A percentile compares a stretch with the other conserved stretches of the same genome.
Evolutionary conservation across 176 grass and related monocot genomes (phyloP).

Genomic region (Echinochloa phyllopogon): DNA sequence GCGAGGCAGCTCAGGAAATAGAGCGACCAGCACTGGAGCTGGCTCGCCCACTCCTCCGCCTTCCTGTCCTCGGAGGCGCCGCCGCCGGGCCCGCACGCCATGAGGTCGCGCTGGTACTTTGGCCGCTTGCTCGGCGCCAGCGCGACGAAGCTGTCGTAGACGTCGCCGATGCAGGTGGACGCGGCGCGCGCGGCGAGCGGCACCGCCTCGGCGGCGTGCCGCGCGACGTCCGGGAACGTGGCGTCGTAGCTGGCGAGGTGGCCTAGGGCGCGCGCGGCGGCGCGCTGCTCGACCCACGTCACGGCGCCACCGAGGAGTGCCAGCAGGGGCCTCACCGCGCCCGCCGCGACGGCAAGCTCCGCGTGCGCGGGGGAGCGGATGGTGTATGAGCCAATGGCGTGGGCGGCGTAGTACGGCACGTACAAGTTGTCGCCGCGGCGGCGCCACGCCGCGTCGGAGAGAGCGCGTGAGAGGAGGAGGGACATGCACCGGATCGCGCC

Average conservation of each 20-base stretch:
- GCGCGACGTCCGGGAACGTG: constrained; percentile 70
- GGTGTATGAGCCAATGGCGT: constrained; percentile 86
- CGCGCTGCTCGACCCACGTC: constrained; percentile 91
- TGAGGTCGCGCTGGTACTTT: constrained; percentile 78
- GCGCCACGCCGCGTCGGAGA: constrained; percentile 62
- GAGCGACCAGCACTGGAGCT: constrained; percentile 99
- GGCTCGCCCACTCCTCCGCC: constrained; percentile 97
- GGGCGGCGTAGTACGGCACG: constrained; percentile 89
- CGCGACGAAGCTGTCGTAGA: constrained; percentile 58
- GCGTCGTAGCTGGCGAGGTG: constrained; percentile 91
- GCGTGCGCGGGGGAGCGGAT: constrained; percentile 72
- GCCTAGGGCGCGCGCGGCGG: constrained; percentile 74
- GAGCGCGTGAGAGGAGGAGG: constrained; percentile 61
- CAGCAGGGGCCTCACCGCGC: constrained; percentile 59
- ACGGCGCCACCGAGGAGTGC: constrained; percentile 66
- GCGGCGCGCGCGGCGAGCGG: constrained; percentile 58
- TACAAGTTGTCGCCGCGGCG: constrained; percentile 55
- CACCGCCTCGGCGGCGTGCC: constrained; percentile 61
- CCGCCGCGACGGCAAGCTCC: constrained; percentile 61
- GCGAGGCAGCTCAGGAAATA: constrained; percentile 91
- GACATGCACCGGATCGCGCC: constrained; percentile 94
- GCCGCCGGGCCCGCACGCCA: constrained; percentile 54
- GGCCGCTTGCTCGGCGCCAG: constrained; percentile 48
- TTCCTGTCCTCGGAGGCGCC: constrained; percentile 71
- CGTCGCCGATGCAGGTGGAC: constrained; percentile 61